These are phyloP conservation scores for Orbilia oligospora DNA, from an alignment of 2,329 filamentous ascomycete genomes.

Conservation along the genomic window DNA sequence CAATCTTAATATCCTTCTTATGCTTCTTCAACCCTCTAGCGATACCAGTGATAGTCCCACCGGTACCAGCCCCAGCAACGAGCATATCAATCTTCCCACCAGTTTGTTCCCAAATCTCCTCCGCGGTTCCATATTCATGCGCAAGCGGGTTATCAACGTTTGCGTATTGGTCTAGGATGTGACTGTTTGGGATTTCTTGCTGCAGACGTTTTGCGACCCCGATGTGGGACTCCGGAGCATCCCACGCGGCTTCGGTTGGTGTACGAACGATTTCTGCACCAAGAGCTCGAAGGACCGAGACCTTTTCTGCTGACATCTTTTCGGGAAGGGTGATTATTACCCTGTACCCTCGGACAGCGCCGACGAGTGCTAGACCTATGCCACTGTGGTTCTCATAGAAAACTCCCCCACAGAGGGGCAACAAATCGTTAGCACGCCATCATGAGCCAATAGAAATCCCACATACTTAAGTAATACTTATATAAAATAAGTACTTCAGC, in stretches of 20 bases:
- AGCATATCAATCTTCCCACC: slow-evolving; percentile 84
- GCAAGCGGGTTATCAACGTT: slow-evolving; percentile 93
- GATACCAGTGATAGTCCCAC: slow-evolving; percentile 93
- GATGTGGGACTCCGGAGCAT: slow-evolving; percentile 95
- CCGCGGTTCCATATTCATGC: slow-evolving; percentile 92
- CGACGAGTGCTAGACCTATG: slow-evolving; percentile 93
- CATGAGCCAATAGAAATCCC: slow-evolving; percentile 9
- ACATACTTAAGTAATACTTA: slow-evolving; percentile 14
- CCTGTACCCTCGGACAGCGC: slow-evolving; percentile 96
- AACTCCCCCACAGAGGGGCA: slow-evolving; percentile 1
- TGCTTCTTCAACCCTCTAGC: slow-evolving; percentile 87
- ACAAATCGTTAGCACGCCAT: slow-evolving; percentile 63
- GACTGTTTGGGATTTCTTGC: slow-evolving; percentile 95
- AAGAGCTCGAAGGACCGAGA: slow-evolving; percentile 91
- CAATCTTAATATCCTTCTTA: slow-evolving; percentile 84
- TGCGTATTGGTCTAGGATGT: slow-evolving; percentile 96
- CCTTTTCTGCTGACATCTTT: slow-evolving; percentile 99
- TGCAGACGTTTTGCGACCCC: slow-evolving; percentile 90
- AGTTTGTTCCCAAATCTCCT: slow-evolving; percentile 96
- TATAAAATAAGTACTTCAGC: background rate
- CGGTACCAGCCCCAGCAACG: slow-evolving; percentile 93
- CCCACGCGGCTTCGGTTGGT: slow-evolving; percentile 93
- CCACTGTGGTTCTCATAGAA: slow-evolving; percentile 70
- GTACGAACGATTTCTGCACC: slow-evolving; percentile 98
- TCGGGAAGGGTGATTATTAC: slow-evolving; percentile 98